Conservation (phyloP, 1,284 basidiomycete species). For the Tremellales sp. region DNA sequence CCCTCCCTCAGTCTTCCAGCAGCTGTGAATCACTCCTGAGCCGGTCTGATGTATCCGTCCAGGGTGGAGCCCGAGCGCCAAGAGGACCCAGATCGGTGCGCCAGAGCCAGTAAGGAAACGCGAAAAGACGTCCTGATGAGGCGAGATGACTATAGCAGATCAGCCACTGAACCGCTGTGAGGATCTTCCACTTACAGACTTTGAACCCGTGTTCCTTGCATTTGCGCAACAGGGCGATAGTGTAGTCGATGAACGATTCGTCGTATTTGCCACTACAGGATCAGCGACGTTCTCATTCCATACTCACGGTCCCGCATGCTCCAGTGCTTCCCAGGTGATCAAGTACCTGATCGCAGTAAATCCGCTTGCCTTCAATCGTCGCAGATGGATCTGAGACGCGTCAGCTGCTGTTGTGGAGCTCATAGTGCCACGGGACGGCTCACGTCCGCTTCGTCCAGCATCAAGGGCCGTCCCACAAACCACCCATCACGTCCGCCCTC, state of each 20-base stretch:
- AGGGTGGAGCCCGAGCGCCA: slow-evolving; percentile 29
- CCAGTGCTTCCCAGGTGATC: slow-evolving; percentile 89
- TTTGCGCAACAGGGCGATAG: slow-evolving; percentile 75
- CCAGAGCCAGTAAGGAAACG: slow-evolving; percentile 31
- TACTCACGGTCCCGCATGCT: slow-evolving; percentile 90
- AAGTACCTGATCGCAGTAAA: slow-evolving; percentile 87
- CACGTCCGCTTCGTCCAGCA: slow-evolving; percentile 29
- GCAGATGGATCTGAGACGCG: slow-evolving; percentile 69
- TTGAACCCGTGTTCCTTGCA: slow-evolving; percentile 89
- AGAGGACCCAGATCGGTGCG: slow-evolving; percentile 33
- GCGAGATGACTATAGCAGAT: slow-evolving; percentile 23
- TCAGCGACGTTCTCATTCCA: neutral
- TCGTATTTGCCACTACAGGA: slow-evolving; percentile 76
- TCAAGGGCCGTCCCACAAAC: slow-evolving; percentile 31
- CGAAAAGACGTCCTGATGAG: slow-evolving; percentile 38
- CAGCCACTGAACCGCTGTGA: slow-evolving; percentile 4
- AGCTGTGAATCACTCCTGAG: slow-evolving; percentile 24
- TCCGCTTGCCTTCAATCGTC: slow-evolving; percentile 82
- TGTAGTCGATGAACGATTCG: slow-evolving; percentile 86
- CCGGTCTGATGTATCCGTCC: slow-evolving; percentile 30
- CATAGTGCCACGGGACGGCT: slow-evolving; percentile 1
- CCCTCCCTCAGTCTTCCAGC: slow-evolving; percentile 19
- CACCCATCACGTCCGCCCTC: slow-evolving; percentile 35
- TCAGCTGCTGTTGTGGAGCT: neutral
- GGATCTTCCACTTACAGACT: slow-evolving; percentile 53